These are phyloP conservation scores for Phytophthora pluvialis DNA, from an alignment of 352 stramenopile genomes.

Conservation along the genomic window DNA sequence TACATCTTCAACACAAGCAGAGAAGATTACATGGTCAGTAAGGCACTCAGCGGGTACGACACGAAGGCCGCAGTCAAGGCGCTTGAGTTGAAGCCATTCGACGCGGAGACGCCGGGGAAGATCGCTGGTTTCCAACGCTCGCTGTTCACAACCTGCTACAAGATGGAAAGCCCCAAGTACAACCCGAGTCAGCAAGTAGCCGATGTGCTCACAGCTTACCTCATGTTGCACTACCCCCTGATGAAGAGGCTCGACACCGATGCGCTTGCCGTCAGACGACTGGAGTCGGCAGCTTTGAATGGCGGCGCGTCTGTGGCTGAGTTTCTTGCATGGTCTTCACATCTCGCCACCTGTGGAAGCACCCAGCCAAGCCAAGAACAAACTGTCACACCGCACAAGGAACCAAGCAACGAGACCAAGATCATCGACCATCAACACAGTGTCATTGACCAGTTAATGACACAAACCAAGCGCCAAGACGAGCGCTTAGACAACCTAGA, in stretches of 20 bases:
- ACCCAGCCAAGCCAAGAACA: not conserved
- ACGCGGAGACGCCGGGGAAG: not conserved
- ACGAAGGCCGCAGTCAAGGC: not conserved
- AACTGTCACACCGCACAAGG: not conserved
- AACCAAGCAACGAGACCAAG: too few species aligned
- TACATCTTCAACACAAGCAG: too few species aligned
- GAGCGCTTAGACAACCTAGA: conserved; percentile 16
- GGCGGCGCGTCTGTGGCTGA: not conserved
- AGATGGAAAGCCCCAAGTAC: not conserved
- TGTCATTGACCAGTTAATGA: conserved; percentile 18
- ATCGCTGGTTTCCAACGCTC: not conserved
- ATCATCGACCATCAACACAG: conserved; percentile 7
- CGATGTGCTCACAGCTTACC: conserved; percentile 1
- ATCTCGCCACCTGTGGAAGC: conserved; percentile 1
- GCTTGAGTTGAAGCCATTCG: not conserved
- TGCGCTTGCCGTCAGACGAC: too few species aligned
- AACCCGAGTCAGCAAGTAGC: not conserved
- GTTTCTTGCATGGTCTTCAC: not conserved
- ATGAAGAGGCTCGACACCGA: conserved; percentile 9
- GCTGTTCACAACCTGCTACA: not conserved
- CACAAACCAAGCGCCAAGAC: conserved; percentile 8
- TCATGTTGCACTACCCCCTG: not conserved
- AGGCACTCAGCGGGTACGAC: conserved; percentile 14
- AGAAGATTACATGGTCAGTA: too few species aligned
- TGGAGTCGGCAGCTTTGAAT: too few species aligned